Evolutionary conservation across 768 basidiomycete species (phyloP).

Genomic region (Phylloporus scabripes): DNA sequence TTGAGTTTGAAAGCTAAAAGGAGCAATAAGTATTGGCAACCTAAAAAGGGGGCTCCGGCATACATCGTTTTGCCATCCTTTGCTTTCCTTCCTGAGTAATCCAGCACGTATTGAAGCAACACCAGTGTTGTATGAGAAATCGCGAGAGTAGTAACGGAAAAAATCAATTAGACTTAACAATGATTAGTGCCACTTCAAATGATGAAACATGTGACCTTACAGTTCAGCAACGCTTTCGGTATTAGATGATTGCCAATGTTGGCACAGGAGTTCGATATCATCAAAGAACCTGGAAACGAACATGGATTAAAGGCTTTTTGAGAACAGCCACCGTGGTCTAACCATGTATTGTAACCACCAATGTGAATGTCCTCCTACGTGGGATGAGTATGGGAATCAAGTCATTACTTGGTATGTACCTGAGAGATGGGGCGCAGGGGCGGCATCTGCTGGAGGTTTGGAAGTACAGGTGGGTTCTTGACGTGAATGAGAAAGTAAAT

Average conservation of each 20-base stretch:
- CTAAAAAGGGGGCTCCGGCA: constrained; percentile 21
- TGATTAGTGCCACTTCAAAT: constrained; percentile 3
- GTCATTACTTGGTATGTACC: constrained; percentile 35
- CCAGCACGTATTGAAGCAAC: constrained; percentile 91
- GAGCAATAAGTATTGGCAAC: constrained; percentile 6
- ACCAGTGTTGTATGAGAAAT: constrained; percentile 86
- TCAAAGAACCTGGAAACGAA: constrained; percentile 77
- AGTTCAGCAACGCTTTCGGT: constrained; percentile 89
- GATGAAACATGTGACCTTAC: constrained; percentile 39
- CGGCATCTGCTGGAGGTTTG: constrained; percentile 93
- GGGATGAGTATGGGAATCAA: constrained; percentile 9
- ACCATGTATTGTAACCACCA: constrained; percentile 81
- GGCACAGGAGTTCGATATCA: constrained; percentile 87
- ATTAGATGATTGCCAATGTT: constrained; percentile 93
- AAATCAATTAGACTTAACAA: constrained; percentile 86
- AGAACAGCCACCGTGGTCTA: constrained; percentile 14
- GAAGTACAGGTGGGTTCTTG: constrained; percentile 93
- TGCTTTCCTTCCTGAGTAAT: constrained; percentile 80
- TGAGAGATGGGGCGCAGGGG: constrained; percentile 82
- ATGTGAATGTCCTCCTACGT: constrained; percentile 74
- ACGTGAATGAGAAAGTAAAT: constrained; percentile 98
- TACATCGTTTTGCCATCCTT: constrained; percentile 95
- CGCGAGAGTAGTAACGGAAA: constrained; percentile 93
- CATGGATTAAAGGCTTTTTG: constrained; percentile 7
- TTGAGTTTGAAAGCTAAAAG: constrained; percentile 42